Base-by-base conservation (phyloP, 371 early-diverging fungal species). In the Coemansia sp. region DNA sequence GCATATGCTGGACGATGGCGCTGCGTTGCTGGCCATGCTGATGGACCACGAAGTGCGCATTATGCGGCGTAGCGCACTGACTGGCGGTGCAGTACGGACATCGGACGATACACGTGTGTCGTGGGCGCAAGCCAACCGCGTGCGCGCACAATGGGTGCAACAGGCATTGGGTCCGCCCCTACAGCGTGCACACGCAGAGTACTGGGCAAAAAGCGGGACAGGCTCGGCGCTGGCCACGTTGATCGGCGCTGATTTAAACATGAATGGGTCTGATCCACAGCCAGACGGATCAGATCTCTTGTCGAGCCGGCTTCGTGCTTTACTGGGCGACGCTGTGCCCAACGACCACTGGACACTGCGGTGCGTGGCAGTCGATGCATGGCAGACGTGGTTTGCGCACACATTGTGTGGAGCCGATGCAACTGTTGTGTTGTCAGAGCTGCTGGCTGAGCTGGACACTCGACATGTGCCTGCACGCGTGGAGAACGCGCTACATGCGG, bases 11-110 rank as follows among this genome's bases (percentile, higher is more conserved):
- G 21, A 16, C 7, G 56, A 39, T 7, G 28, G 40, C 26, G 58
- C 68, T 1, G 64, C 54, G 40, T 40, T 75, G 44, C 53, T 79
- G 28, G 64, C 68, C 2, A 25, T 40, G 16, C 59, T 77, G 23
- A 75, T 79, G 79, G 79, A 79, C 39, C 50, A 66, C n/a, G 79
- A 79, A 33, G 67, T 79, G 54, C 55, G 67, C 28, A 57, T 64
- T 16, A 79, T 77, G 77, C 68, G 71, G 3, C 69, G 78, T 23
- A 79, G 72, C 42, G 52, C 66, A 6, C 37, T 78, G 26, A 57
- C 37, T 30, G 79, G 79, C 37, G 54, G 56, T 6, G 50, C 58
- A 11, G 50, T 28, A 5, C 47, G 61, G 11, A 23, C 50, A 18
- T n/a, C 30, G 9, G 71, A 61, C 11, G 16, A 37, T 55, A n/a